Evolutionary conservation across 2,329 filamentous ascomycete species (phyloP).

Genomic region (Scedosporium aurantiacum): DNA sequence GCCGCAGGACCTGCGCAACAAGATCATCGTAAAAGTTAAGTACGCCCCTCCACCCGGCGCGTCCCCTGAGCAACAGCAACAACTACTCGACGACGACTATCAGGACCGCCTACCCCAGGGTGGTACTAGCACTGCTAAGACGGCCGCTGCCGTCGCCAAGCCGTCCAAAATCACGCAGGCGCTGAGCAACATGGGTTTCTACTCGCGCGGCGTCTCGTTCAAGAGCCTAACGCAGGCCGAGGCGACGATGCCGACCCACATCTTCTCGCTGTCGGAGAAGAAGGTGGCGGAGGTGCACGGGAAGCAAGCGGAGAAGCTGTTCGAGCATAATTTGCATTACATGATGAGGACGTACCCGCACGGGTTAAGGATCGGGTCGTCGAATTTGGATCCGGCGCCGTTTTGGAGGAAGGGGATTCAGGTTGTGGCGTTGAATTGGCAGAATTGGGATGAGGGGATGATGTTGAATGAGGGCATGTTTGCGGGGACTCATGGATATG

Average conservation of each 20-base stretch:
- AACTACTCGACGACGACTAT: constrained; percentile 24
- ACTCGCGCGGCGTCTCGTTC: constrained; percentile 76
- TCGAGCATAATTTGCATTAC: constrained; percentile 70
- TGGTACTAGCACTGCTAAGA: background rate
- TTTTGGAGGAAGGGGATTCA: constrained; percentile 88
- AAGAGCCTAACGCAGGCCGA: constrained; percentile 65
- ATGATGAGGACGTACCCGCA: constrained; percentile 86
- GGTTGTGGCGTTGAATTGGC: constrained; percentile 90
- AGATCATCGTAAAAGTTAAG: constrained; percentile 80
- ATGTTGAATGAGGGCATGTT: constrained; percentile 97
- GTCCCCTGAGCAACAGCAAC: constrained; percentile 20
- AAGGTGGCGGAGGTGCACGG: constrained; percentile 51
- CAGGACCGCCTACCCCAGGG: constrained; percentile 11
- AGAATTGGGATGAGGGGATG: constrained; percentile 81
- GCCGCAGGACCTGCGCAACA: constrained; percentile 58
- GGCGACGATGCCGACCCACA: constrained; percentile 51
- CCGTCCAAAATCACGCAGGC: constrained; percentile 57
- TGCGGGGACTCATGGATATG: constrained; percentile 68
- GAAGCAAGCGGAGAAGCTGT: constrained; percentile 42
- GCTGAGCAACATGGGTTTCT: constrained; percentile 67
- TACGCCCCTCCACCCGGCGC: constrained; percentile 36
- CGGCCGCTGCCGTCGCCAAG: constrained; percentile 28
- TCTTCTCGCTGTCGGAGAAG: constrained; percentile 57
- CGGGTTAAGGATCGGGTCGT: constrained; percentile 69
- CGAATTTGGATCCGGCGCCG: constrained; percentile 72